phyloP scores from a whole-genome alignment of 2,329 filamentous ascomycete species.

The Diaporthe ampelina region DNA sequence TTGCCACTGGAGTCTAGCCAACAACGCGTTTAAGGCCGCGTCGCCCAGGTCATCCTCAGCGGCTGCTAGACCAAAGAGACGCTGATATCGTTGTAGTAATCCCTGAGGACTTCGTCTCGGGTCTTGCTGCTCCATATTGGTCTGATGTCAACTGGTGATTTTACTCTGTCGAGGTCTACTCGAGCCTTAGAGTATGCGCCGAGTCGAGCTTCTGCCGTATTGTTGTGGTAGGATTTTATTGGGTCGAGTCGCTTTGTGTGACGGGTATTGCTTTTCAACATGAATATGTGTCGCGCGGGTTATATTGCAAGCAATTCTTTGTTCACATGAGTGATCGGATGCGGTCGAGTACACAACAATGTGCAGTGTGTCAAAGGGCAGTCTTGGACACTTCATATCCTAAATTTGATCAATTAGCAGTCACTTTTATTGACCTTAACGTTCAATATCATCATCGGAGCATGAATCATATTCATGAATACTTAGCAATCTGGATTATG shows the following conservation, averaged over 20 bases:
- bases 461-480: too few relatives aligned
- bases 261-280: neutral
- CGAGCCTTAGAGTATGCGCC: neutral
- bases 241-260: neutral
- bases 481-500: too few relatives aligned
- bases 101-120: neutral
- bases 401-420: neutral
- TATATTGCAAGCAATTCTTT: neutral
- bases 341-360: neutral
- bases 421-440: too few relatives aligned
- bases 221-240: neutral
- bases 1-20: neutral
- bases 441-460: too few relatives aligned
- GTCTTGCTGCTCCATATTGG: neutral
- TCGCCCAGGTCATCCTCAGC: neutral
- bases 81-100: neutral
- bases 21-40: neutral
- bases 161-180: neutral
- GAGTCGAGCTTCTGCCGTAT: too few relatives aligned
- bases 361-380: neutral
- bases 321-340: neutral
- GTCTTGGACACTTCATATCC: neutral
- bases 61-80: too few relatives aligned
- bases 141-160: too few relatives aligned
- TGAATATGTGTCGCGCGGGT: neutral